These are phyloP conservation scores for Mallotus japonicus DNA, from an alignment of 441 rosid genomes.

Conservation along the genomic window DNA sequence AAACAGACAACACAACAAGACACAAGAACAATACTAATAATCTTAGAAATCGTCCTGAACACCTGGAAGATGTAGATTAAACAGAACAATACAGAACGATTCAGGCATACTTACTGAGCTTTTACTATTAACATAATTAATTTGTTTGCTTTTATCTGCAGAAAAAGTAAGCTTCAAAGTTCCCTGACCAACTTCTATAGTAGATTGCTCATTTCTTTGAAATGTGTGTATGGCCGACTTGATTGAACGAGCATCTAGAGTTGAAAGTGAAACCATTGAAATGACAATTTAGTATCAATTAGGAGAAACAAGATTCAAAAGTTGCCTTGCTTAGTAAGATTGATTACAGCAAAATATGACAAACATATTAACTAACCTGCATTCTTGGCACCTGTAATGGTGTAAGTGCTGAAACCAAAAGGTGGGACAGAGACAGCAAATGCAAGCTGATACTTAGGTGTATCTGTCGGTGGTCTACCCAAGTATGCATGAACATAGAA, in stretches of 20 bases:
- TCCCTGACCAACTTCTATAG: constrained; percentile 68
- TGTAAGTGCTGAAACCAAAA: constrained; percentile 90
- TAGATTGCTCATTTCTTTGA: constrained; percentile 42
- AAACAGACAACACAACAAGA: not conserved
- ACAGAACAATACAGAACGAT: constrained; percentile 17
- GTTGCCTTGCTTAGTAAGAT: constrained; percentile 10
- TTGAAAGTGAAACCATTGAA: constrained; percentile 19
- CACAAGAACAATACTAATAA: constrained; percentile 14
- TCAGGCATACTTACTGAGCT: constrained; percentile 47
- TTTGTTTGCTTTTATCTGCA: constrained; percentile 37
- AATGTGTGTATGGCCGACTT: constrained; percentile 49
- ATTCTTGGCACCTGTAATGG: constrained; percentile 57
- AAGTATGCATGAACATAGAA: constrained; percentile 78
- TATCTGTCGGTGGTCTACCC: constrained; percentile 56
- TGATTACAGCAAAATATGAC: constrained; percentile 14
- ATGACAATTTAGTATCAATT: constrained; percentile 6
- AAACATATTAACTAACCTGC: constrained; percentile 47
- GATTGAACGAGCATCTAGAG: constrained; percentile 47
- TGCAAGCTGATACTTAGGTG: constrained; percentile 87
- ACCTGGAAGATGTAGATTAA: constrained; percentile 6
- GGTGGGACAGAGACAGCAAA: constrained; percentile 83
- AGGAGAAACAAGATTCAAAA: not conserved
- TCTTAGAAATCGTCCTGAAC: not conserved
- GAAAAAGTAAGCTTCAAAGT: constrained; percentile 70
- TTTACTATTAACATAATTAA: constrained; percentile 58